Percentiles rank a stretch among this genome's conserved stretches.
Conservation (phyloP, 2,329 filamentous ascomycete species). For the Colletotrichum somersetense region DNA sequence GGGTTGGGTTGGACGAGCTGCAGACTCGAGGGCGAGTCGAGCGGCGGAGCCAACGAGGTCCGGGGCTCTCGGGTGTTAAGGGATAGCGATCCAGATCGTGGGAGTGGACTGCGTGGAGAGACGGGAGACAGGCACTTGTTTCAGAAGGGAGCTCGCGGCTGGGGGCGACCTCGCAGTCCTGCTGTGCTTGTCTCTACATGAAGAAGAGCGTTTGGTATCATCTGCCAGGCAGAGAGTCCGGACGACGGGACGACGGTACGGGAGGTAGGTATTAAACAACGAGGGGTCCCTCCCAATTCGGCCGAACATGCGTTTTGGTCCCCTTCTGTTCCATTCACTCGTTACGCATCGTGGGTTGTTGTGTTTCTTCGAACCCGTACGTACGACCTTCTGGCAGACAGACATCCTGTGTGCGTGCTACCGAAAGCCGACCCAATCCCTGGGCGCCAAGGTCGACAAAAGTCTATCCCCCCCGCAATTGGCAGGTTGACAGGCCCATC, state of each 20-base stretch:
- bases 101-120: constrained; percentile 28
- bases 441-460: neutral
- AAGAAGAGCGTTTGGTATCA: neutral
- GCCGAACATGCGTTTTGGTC: neutral
- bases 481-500: constrained; percentile 38
- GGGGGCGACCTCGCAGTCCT: constrained; percentile 34
- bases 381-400: neutral
- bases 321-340: neutral
- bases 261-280: constrained; percentile 10
- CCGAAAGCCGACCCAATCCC: too few relatives aligned
- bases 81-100: constrained; percentile 33
- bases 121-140: constrained; percentile 40
- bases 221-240: neutral
- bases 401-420: neutral
- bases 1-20: constrained; percentile 20
- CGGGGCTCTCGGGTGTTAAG: constrained; percentile 21
- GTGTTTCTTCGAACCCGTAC: neutral
- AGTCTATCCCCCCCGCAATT: constrained; percentile 12
- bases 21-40: constrained; percentile 16
- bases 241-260: constrained; percentile 2
- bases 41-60: constrained; percentile 34
- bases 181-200: constrained; percentile 22
- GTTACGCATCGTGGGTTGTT: neutral
- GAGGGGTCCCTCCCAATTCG: neutral
- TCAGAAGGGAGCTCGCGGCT: constrained; percentile 36